phyloP scores from a whole-genome alignment of 371 early-diverging fungal genomes.

The Mucor indicus region DNA sequence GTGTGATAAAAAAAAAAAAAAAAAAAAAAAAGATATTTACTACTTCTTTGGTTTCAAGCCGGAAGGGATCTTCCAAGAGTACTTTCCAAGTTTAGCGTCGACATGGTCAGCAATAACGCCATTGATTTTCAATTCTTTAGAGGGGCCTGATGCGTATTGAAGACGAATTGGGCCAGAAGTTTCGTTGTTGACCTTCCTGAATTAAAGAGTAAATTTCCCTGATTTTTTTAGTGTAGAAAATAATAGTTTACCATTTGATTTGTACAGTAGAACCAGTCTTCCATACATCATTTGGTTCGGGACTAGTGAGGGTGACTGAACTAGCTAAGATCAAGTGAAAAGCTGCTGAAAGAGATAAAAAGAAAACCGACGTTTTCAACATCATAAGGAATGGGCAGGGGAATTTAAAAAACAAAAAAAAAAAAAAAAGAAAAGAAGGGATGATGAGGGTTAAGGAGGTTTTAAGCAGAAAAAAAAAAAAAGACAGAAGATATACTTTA shows the following conservation, averaged over 20 bases:
- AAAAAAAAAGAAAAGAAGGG: background rate
- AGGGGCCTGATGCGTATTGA: slow-evolving; percentile 42
- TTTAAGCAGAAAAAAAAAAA: background rate
- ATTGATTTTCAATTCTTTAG: slow-evolving; percentile 32
- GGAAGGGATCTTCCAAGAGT: slow-evolving; percentile 37
- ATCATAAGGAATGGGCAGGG: slow-evolving; percentile 15
- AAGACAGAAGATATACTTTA: background rate
- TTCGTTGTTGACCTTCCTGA: slow-evolving; percentile 16
- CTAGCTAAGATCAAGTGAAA: slow-evolving; percentile 19
- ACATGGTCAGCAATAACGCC: slow-evolving; percentile 37
- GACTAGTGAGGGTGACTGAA: slow-evolving; percentile 26
- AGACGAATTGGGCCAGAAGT: slow-evolving; percentile 19
- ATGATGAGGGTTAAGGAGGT: no score
- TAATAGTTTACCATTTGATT: slow-evolving; percentile 34
- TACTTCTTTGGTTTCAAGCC: slow-evolving; percentile 30
- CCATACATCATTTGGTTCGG: slow-evolving; percentile 29
- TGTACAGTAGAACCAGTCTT: slow-evolving; percentile 33
- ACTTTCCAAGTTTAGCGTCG: slow-evolving; percentile 24
- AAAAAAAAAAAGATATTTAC: slow-evolving; percentile 7
- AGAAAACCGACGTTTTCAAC: slow-evolving; percentile 11
- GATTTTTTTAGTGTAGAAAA: background rate
- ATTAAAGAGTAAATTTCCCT: background rate
- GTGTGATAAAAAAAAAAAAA: background rate
- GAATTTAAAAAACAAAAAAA: background rate
- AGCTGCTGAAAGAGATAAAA: slow-evolving; percentile 14